Evolutionary conservation across 2,329 filamentous ascomycete genomes (phyloP).

Genomic region (Aspergillus fructus): DNA sequence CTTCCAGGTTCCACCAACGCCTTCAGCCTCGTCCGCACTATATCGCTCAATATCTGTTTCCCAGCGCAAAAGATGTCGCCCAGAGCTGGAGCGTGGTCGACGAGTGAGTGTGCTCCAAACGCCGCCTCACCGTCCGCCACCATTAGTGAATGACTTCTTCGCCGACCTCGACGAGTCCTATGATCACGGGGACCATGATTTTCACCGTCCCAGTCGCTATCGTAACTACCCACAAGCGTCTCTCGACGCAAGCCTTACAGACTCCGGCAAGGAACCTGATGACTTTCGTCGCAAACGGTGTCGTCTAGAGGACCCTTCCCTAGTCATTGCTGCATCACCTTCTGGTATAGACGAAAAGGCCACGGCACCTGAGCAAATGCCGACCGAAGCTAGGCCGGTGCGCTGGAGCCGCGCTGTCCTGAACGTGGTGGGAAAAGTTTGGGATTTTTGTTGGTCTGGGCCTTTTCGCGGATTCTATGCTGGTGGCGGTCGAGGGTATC

Average conservation of each 20-base stretch:
- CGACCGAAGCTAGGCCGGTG: constrained; percentile 16
- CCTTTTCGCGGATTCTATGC: constrained; percentile 84
- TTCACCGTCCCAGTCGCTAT: constrained; percentile 46
- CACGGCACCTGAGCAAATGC: constrained; percentile 9
- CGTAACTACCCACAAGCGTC: constrained; percentile 28
- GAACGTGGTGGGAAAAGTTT: constrained; percentile 63
- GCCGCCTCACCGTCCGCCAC: constrained; percentile 29
- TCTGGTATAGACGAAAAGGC: constrained; percentile 19
- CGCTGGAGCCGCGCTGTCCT: constrained; percentile 45
- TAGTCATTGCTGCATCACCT: constrained; percentile 23
- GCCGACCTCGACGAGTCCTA: constrained; percentile 14
- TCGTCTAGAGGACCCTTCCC: constrained; percentile 28
- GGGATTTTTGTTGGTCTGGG: constrained; percentile 72
- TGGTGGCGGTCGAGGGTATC: constrained; percentile 74
- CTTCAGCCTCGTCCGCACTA: constrained; percentile 39
- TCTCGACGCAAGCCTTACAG: constrained; percentile 27
- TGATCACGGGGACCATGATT: constrained; percentile 21
- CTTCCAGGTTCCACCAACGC: constrained; percentile 35
- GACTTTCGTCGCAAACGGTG: constrained; percentile 33
- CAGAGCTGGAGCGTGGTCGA: constrained; percentile 26
- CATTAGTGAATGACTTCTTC: constrained; percentile 28
- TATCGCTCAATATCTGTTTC: constrained; percentile 33
- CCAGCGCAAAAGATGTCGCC: constrained; percentile 34
- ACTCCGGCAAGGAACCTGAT: constrained; percentile 21
- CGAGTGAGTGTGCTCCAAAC: constrained; percentile 26